Evolutionary conservation across 352 stramenopile species (phyloP).

Genomic region (Globisporangium solare): DNA sequence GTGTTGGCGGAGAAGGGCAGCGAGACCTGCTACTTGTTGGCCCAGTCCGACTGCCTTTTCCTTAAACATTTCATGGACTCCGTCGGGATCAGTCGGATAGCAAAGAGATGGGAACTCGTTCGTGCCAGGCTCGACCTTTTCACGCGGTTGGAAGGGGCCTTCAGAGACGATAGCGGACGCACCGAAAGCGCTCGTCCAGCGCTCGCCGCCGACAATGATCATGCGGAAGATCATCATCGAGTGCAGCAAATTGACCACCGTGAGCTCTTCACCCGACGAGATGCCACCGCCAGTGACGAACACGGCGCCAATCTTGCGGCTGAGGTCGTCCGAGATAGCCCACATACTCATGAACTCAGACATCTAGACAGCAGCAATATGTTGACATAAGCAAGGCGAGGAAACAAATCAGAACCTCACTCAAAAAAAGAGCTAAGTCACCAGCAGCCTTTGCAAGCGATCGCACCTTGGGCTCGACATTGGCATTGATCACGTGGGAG

Average conservation of each 20-base stretch:
- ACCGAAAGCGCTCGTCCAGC: conserved; percentile 84
- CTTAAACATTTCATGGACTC: conserved; percentile 72
- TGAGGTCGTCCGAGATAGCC: conserved; percentile 66
- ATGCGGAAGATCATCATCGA: conserved; percentile 88
- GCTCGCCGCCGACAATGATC: conserved; percentile 78
- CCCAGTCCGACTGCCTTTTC: conserved; percentile 78
- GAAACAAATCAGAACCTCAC: neutral
- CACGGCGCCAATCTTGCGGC: conserved; percentile 77
- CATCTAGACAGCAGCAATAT: conserved; percentile 31
- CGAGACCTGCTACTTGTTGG: conserved; percentile 54
- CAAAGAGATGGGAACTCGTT: conserved; percentile 44
- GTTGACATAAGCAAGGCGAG: neutral
- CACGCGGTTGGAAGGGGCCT: conserved; percentile 45
- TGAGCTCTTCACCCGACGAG: conserved; percentile 79
- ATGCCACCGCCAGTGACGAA: conserved; percentile 84
- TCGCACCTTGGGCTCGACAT: conserved; percentile 78
- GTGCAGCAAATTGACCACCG: conserved; percentile 82
- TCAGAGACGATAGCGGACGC: conserved; percentile 78
- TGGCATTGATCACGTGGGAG: conserved; percentile 83
- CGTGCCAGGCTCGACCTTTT: conserved; percentile 10
- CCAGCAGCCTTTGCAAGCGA: neutral
- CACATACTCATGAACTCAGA: conserved; percentile 66
- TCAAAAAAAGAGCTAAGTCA: neutral
- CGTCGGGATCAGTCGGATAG: conserved; percentile 49
- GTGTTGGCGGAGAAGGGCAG: conserved; percentile 23